phyloP scores from a whole-genome alignment of 306 rosid genomes.

The Ziziphus jujuba region DNA sequence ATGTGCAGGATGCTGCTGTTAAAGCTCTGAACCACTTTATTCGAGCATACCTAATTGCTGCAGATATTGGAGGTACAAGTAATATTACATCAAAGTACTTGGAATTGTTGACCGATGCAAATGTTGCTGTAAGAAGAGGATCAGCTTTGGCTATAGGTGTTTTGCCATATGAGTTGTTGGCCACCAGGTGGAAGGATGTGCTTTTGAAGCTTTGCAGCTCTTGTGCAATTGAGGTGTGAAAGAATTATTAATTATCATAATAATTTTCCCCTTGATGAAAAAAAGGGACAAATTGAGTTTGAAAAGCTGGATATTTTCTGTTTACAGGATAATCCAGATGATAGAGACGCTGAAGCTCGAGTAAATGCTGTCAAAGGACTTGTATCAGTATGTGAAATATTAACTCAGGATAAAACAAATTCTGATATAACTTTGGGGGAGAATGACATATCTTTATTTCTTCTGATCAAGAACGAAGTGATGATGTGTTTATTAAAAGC shows the following conservation, averaged over 20 bases:
- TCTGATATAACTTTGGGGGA: constrained; percentile 34
- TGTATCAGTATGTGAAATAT: constrained; percentile 77
- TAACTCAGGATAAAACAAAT: constrained; percentile 44
- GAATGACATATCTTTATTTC: constrained; percentile 51
- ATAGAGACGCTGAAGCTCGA: constrained; percentile 94
- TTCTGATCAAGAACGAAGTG: constrained; percentile 72
- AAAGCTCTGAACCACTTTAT: constrained; percentile 74
- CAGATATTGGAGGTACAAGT: constrained; percentile 43
- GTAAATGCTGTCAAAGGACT: constrained; percentile 92
- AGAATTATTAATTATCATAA: constrained; percentile 17
- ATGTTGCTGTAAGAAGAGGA: constrained; percentile 92
- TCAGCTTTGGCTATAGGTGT: constrained; percentile 83
- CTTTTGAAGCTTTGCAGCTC: constrained; percentile 70
- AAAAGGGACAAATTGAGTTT: constrained; percentile 8
- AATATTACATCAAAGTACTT: constrained; percentile 66
- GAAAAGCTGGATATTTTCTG: constrained; percentile 6
- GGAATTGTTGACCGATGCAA: constrained; percentile 73
- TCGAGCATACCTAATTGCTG: constrained; percentile 52
- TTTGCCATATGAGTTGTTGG: constrained; percentile 67
- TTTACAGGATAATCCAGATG: constrained; percentile 79
- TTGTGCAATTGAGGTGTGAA: constrained; percentile 75
- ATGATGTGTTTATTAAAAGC: constrained; percentile 69
- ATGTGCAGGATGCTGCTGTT: constrained; percentile 72
- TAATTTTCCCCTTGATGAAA: constrained; percentile 20
- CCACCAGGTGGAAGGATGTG: constrained; percentile 78